Evolutionary conservation across 2,329 filamentous ascomycete species (phyloP), one percentile per base, ranked within the genome.

Genomic region (Chaetomiaceae sp.): DNA sequence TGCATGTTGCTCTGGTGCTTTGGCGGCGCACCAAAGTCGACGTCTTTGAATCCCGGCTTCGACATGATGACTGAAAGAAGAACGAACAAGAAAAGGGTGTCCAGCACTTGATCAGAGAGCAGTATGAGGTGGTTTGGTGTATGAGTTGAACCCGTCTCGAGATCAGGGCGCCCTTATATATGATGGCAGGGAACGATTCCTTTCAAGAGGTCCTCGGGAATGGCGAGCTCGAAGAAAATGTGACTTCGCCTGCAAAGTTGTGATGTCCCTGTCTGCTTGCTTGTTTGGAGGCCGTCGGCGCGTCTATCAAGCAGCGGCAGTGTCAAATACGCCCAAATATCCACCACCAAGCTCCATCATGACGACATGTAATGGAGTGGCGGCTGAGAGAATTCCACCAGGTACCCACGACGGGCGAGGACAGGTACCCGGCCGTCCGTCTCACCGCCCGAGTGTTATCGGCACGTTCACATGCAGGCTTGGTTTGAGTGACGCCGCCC

Each of bases 31-130:
- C 37, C 43, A 33, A 61, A 57, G 15, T 57, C 54, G 42, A 56
- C 42, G n/a, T 57, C 54, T 6, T 57, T 53, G 45, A 56, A 59
- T 6, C 49, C 54, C 15, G 51, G 37, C 20, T 56, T 44, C 20
- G 54, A 53, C 54, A 53, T 56, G 37, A 31, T 45, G 14, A 34
- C 25, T 34, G 47, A 33, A 19, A 29, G 11, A 33, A 25, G n/a
- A 14, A 40, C 9, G 8, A 20, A 22, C 29, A 6, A 23, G 15
- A 8, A 31, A 22, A 2, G 8, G 15, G n/a, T n/a, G n/a, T n/a
- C n/a, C n/a, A 27, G 12, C 17, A 20, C n/a, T 12, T 6, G 14
- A 36, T 44, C 11, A 27, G 31, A 43, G 11, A n/a, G 6, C 12
- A 11, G n/a, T 6, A 22, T 22, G 6, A 25, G 23, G 7, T 33